A percentile compares a stretch with the other conserved stretches of the same genome.
phyloP scores from a whole-genome alignment of 192 early-diverging fungal species.

The Chytriomyces confervae region DNA sequence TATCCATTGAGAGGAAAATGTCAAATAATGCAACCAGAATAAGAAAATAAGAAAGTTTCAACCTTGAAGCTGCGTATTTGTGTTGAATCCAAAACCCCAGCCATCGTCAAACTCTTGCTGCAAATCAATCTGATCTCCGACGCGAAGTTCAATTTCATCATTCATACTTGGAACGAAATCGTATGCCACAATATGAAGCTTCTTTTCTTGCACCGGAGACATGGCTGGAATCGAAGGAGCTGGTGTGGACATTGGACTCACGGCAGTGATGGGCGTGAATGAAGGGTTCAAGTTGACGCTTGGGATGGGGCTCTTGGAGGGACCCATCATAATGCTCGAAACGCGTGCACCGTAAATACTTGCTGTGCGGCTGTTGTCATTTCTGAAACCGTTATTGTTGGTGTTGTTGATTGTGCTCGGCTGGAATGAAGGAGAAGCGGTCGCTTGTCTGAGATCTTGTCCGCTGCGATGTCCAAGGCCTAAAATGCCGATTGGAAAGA shows the following conservation, averaged over 20 bases:
- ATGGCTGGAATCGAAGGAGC: not conserved
- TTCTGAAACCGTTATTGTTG: too few relatives aligned
- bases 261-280: not conserved
- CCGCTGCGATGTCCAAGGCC: not conserved
- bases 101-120: slow-evolving; percentile 25
- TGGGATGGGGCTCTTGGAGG: not conserved
- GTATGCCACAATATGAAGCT: slow-evolving; percentile 13
- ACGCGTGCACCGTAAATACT: not conserved
- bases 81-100: slow-evolving; percentile 11
- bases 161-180: slow-evolving; percentile 26
- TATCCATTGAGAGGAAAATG: slow-evolving; percentile 7
- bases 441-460: too few relatives aligned
- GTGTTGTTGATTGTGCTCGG: not conserved
- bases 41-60: not conserved
- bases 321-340: not conserved
- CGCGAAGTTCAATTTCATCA: slow-evolving; percentile 32
- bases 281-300: not conserved
- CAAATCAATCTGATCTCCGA: slow-evolving; percentile 27
- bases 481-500: slow-evolving; percentile 27
- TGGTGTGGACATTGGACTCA: not conserved
- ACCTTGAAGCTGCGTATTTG: slow-evolving; percentile 18
- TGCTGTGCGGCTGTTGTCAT: not conserved
- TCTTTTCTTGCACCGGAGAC: slow-evolving; percentile 2
- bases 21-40: not conserved
- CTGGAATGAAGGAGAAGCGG: not conserved